Evolutionary conservation across 345 rosid genomes (phyloP).

Genomic region (Hirschfeldia incana): DNA sequence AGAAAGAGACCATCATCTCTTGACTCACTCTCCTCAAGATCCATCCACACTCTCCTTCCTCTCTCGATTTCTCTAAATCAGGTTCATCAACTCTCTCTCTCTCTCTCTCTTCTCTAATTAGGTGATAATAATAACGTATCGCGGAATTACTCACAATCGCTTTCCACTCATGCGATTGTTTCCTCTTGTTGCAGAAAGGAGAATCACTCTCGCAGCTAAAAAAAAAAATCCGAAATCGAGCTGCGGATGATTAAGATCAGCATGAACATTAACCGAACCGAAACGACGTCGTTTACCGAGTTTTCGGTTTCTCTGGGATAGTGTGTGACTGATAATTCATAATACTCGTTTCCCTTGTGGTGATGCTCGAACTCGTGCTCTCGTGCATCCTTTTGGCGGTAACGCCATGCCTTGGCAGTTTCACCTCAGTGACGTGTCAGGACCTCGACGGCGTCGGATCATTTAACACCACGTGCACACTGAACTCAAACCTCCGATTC

Average conservation of each 20-base stretch:
- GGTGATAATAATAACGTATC: too few relatives aligned
- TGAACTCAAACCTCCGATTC: conserved; percentile 65
- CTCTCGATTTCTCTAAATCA: conserved; percentile 5
- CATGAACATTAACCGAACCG: not conserved
- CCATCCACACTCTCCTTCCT: not conserved
- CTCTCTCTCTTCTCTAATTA: too few relatives aligned
- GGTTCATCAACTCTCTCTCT: conserved; percentile 6
- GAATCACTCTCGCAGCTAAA: not conserved
- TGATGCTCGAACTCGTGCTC: conserved; percentile 47
- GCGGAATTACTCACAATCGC: not conserved
- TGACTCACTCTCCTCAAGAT: conserved; percentile 39
- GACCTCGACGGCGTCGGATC: conserved; percentile 89
- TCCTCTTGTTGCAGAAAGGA: not conserved
- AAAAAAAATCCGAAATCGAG: too few relatives aligned
- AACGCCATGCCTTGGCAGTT: conserved; percentile 40
- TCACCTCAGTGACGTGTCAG: conserved; percentile 47
- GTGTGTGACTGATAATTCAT: too few relatives aligned
- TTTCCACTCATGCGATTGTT: not conserved
- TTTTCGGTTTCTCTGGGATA: conserved; percentile 14
- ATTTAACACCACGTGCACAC: conserved; percentile 76
- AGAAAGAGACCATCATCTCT: conserved; percentile 35
- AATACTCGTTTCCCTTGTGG: conserved; percentile 31
- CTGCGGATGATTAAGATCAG: not conserved
- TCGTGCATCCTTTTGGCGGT: conserved; percentile 54
- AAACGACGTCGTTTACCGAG: conserved; percentile 6